Evolutionary conservation across 2,329 filamentous ascomycete genomes (phyloP).

Genomic region (Waltergamsia citrina): DNA sequence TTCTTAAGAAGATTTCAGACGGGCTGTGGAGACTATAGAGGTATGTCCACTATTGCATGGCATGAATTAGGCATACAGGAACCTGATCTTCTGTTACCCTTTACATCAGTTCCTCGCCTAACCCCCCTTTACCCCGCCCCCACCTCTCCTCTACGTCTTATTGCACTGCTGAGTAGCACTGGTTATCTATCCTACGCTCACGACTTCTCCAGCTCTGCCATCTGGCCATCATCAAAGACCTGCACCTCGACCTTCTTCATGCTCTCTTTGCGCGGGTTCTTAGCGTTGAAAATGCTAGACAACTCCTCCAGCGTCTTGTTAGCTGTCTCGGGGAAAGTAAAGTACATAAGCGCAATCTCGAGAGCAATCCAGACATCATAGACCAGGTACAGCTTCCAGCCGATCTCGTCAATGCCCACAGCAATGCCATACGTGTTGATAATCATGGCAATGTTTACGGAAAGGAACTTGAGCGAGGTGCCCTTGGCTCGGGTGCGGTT

Average conservation of each 20-base stretch:
- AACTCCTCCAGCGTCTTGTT: slow-evolving; percentile 48
- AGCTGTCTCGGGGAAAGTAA: slow-evolving; percentile 34
- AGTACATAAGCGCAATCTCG: slow-evolving; percentile 21
- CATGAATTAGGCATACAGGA: too few species aligned
- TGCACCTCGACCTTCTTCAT: slow-evolving; percentile 14
- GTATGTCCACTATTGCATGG: too few species aligned
- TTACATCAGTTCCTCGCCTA: too few species aligned
- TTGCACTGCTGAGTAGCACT: too few species aligned
- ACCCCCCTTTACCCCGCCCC: too few species aligned
- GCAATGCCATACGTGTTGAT: slow-evolving; percentile 39
- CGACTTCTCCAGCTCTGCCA: too few species aligned
- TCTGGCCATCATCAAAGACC: too few species aligned
- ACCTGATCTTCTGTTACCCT: too few species aligned
- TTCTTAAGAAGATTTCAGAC: too few species aligned
- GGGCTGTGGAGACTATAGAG: too few species aligned
- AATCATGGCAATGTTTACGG: slow-evolving; percentile 31
- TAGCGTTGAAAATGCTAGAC: slow-evolving; percentile 31
- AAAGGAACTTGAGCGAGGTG: slow-evolving; percentile 27
- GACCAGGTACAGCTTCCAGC: slow-evolving; percentile 15
- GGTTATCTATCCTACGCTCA: too few species aligned
- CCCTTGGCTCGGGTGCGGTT: slow-evolving; percentile 30
- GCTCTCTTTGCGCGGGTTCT: slow-evolving; percentile 16
- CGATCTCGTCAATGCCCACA: slow-evolving; percentile 21
- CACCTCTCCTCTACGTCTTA: too few species aligned
- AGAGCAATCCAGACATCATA: slow-evolving; percentile 17